Evolutionary conservation across 768 basidiomycete species (phyloP).

Genomic region (Lactifluus volemus): DNA sequence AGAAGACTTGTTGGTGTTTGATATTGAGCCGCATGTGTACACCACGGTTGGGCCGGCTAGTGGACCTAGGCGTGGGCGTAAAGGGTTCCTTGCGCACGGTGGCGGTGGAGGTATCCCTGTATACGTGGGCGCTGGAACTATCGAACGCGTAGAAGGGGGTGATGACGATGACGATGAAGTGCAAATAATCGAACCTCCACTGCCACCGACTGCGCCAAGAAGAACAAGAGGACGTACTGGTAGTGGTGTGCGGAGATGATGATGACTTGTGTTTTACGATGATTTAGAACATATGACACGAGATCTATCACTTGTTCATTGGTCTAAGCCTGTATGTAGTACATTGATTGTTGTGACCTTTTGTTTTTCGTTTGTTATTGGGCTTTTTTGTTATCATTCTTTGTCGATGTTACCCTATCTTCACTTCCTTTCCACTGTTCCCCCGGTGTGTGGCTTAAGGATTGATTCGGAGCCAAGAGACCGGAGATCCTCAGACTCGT

Average conservation of each 20-base stretch:
- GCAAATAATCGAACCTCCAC: background rate
- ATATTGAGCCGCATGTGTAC: constrained; percentile 35
- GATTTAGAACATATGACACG: background rate
- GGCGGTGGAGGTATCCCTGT: constrained; percentile 66
- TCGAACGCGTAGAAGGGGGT: constrained; percentile 24
- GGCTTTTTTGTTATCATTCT: background rate
- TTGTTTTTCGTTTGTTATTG: background rate
- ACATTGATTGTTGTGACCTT: background rate
- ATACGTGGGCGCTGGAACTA: constrained; percentile 43
- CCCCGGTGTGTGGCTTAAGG: background rate
- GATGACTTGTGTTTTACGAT: background rate
- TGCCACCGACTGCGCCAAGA: background rate
- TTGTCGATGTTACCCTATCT: background rate
- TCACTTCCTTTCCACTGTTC: background rate
- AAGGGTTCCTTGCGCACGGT: constrained; percentile 64
- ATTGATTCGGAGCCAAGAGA: background rate
- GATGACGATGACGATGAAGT: constrained; percentile 22
- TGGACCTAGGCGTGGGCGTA: constrained; percentile 39
- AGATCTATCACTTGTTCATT: background rate
- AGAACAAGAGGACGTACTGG: background rate
- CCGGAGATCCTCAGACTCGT: background rate
- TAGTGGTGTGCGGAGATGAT: background rate
- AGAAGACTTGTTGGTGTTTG: constrained; percentile 26
- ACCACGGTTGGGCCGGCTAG: constrained; percentile 47
- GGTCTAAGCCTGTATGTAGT: background rate